phyloP scores from a whole-genome alignment of 1,284 basidiomycete genomes.

The Trichosporon sp. region DNA sequence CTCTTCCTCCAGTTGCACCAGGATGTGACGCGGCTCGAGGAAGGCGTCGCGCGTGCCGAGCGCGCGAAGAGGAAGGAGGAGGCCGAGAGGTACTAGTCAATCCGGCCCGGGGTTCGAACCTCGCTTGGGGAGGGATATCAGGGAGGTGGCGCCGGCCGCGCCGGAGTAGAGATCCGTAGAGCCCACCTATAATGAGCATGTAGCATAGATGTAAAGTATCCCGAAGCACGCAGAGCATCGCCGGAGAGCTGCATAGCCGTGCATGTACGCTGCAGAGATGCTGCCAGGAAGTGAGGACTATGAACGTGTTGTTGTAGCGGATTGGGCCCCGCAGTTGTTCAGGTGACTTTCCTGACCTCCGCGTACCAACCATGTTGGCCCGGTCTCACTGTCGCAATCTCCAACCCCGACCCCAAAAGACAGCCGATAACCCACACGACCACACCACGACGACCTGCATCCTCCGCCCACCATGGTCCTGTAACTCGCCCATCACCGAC shows the following conservation, averaged over 20 bases:
- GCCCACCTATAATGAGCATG: not conserved
- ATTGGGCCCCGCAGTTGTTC: not conserved
- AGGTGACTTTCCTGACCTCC: not conserved
- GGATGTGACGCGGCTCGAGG: conserved; percentile 36
- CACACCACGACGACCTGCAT: not conserved
- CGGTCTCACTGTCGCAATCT: not conserved
- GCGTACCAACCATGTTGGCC: not conserved
- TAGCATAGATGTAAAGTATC: not conserved
- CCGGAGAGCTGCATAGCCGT: not conserved
- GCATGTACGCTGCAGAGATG: not conserved
- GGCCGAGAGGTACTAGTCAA: conserved; percentile 29
- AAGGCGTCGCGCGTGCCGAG: conserved; percentile 31
- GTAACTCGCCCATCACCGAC: not conserved
- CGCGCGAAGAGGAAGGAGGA: conserved; percentile 28
- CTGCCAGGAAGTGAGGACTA: too few species aligned
- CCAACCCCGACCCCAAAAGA: not conserved
- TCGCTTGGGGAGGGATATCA: not conserved
- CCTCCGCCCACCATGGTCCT: not conserved
- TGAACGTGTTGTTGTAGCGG: not conserved
- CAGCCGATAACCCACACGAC: not conserved
- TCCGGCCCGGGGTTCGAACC: not conserved
- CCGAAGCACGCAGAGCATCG: not conserved
- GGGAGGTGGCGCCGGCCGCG: not conserved
- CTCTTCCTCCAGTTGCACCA: conserved; percentile 42
- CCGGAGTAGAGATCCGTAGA: not conserved